Percentiles rank a stretch among this genome's conserved stretches.
These are phyloP conservation scores for Malus fusca DNA, from an alignment of 306 rosid species.

Conservation along the genomic window DNA sequence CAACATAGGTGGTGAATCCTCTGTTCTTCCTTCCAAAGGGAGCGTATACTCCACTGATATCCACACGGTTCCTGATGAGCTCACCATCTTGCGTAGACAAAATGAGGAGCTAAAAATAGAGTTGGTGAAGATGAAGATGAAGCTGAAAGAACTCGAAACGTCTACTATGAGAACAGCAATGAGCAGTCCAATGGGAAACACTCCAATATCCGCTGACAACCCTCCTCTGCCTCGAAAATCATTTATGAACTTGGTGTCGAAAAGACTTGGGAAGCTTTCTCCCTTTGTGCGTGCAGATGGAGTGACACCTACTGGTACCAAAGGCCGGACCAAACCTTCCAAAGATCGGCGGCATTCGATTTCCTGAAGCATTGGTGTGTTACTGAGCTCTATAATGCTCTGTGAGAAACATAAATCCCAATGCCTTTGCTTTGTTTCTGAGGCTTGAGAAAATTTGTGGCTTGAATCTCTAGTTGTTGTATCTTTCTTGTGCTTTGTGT, in stretches of 20 bases:
- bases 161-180: constrained; percentile 22
- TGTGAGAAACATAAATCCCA: constrained; percentile 6
- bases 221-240: constrained; percentile 77
- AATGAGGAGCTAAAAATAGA: constrained; percentile 67
- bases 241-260: constrained; percentile 59
- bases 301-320: constrained; percentile 24
- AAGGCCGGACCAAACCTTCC: constrained; percentile 44
- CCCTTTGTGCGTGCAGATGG: constrained; percentile 75
- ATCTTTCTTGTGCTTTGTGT: constrained; percentile 10
- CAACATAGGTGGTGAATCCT: constrained; percentile 27
- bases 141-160: constrained; percentile 56
- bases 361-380: constrained; percentile 40
- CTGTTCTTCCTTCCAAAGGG: constrained; percentile 35
- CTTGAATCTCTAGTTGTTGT: neutral
- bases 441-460: constrained; percentile 4
- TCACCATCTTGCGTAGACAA: constrained; percentile 54
- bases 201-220: constrained; percentile 42
- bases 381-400: neutral
- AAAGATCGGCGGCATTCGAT: constrained; percentile 84
- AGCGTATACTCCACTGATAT: constrained; percentile 41
- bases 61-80: constrained; percentile 48
- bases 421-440: constrained; percentile 13
- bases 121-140: constrained; percentile 70
- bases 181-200: constrained; percentile 41
- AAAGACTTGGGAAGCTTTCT: constrained; percentile 59